Evolutionary conservation across 768 basidiomycete genomes (phyloP).

Genomic region (Russula virescens): DNA sequence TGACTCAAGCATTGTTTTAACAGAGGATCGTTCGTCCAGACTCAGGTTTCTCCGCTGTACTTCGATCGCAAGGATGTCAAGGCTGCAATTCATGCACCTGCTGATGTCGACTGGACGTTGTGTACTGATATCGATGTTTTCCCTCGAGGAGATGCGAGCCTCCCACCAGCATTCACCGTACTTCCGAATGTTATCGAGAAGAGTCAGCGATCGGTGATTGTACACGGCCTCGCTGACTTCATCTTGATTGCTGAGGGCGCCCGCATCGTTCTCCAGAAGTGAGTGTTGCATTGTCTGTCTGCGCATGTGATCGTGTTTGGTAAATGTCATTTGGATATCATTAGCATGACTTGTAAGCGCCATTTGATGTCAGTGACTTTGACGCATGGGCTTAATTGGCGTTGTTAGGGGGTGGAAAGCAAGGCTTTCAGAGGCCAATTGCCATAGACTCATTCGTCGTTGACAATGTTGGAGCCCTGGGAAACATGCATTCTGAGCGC

Average conservation of each 20-base stretch:
- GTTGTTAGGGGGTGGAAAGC: slow-evolving; percentile 50
- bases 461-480: slow-evolving; percentile 63
- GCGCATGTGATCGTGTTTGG: not conserved
- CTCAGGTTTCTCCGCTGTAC: slow-evolving; percentile 56
- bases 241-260: slow-evolving; percentile 65
- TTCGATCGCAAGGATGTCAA: slow-evolving; percentile 68
- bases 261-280: slow-evolving; percentile 36
- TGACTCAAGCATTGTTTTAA: not conserved
- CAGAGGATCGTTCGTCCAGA: slow-evolving; percentile 46
- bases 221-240: slow-evolving; percentile 70
- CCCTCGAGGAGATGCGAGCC: slow-evolving; percentile 52
- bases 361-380: not conserved
- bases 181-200: slow-evolving; percentile 74
- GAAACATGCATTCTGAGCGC: slow-evolving; percentile 60
- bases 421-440: slow-evolving; percentile 72
- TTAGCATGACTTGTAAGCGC: slow-evolving; percentile 19
- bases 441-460: slow-evolving; percentile 60
- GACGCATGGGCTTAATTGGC: not conserved
- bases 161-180: slow-evolving; percentile 57
- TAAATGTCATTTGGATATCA: not conserved
- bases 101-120: slow-evolving; percentile 53
- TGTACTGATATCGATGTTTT: slow-evolving; percentile 60
- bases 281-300: slow-evolving; percentile 14
- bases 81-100: slow-evolving; percentile 63
- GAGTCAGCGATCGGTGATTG: slow-evolving; percentile 58